Evolutionary conservation across 1,139 yeast genomes (phyloP).

Genomic region (Pichia sp.): DNA sequence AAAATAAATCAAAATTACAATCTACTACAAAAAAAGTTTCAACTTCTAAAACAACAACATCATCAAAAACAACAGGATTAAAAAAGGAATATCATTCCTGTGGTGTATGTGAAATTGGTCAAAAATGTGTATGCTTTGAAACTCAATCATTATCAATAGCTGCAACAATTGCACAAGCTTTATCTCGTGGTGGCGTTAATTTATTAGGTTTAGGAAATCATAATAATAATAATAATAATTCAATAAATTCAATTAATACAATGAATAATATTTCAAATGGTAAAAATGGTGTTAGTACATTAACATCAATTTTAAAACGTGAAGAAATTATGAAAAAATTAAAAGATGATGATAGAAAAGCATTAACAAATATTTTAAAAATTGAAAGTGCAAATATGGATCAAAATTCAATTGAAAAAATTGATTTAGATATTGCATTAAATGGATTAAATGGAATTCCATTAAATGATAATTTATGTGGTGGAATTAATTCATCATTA

Average conservation of each 20-base stretch:
- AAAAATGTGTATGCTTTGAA: constrained; percentile 10
- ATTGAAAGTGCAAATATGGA: constrained; percentile 1
- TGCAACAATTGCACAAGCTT: constrained; percentile 10
- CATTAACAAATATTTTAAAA: constrained; percentile 3
- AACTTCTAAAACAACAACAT: neutral
- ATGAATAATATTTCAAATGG: constrained; percentile 1
- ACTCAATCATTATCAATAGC: constrained; percentile 9
- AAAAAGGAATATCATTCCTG: constrained; percentile 12
- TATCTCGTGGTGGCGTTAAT: constrained; percentile 11
- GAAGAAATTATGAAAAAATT: constrained; percentile 13
- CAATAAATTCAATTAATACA: constrained; percentile 2
- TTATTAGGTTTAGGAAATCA: constrained; percentile 8
- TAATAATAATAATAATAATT: neutral
- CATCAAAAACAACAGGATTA: neutral
- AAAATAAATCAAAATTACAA: neutral
- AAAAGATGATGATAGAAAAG: constrained; percentile 10
- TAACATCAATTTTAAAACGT: constrained; percentile 9
- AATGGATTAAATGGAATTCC: neutral
- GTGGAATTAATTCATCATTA: neutral
- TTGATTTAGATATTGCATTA: neutral
- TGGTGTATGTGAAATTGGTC: constrained; percentile 11
- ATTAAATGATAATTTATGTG: constrained; percentile 2
- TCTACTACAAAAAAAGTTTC: neutral
- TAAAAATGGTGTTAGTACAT: constrained; percentile 3
- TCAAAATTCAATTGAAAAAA: neutral